Percentiles rank a stretch among this genome's conserved stretches.
These are phyloP conservation scores for Phoma sp. DNA, from an alignment of 2,329 filamentous ascomycete genomes.

Conservation along the genomic window DNA sequence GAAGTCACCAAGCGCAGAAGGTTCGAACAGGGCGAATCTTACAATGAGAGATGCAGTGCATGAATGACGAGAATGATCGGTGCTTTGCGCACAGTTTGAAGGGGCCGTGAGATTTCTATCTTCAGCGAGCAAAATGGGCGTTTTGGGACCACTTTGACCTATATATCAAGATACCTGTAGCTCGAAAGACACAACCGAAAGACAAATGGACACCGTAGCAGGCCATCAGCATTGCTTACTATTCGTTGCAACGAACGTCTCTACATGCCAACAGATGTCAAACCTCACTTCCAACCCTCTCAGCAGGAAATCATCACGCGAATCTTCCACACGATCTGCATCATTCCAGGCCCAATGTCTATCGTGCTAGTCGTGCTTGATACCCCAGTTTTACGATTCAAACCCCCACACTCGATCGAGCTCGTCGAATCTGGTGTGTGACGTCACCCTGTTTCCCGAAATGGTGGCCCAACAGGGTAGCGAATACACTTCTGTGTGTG, in stretches of 20 bases:
- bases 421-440: conserved; percentile 2
- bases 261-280: not conserved
- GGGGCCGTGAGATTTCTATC: not conserved
- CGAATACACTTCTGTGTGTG: not conserved
- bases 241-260: not conserved
- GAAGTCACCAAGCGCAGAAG: not conserved
- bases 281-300: not conserved
- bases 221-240: not conserved
- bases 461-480: not conserved
- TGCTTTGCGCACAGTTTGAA: not conserved
- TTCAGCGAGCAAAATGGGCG: conserved; percentile 4
- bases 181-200: not conserved
- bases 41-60: conserved; percentile 6
- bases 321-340: conserved; percentile 8
- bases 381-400: not conserved
- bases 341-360: not conserved
- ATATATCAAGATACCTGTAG: conserved; percentile 1
- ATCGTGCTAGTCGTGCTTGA: not conserved
- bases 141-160: conserved; percentile 1
- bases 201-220: not conserved
- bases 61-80: conserved; percentile 1
- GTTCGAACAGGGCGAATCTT: not conserved
- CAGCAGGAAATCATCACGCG: not conserved
- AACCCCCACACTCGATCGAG: conserved; percentile 1
- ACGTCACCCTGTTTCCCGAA: conserved; percentile 2